Percentiles rank a stretch among this genome's conserved stretches.
phyloP scores from a whole-genome alignment of 2,329 filamentous ascomycete species.

The Ophiocordyceps sinensis region DNA sequence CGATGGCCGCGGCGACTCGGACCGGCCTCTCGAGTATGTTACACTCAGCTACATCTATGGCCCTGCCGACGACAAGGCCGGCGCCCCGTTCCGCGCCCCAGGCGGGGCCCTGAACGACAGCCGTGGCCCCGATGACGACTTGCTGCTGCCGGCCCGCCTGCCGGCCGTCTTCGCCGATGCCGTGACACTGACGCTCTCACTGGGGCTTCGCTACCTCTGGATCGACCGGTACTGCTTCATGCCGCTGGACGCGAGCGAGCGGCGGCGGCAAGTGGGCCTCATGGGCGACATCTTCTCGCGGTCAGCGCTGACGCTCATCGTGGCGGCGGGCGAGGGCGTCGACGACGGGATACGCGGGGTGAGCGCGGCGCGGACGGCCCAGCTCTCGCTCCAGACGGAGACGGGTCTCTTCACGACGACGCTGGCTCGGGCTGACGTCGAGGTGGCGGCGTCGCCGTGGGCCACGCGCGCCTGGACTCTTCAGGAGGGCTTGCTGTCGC shows the following conservation, averaged over 20 bases:
- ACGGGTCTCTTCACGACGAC: slow-evolving; percentile 20
- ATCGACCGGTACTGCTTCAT: slow-evolving; percentile 21
- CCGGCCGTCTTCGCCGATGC: slow-evolving; percentile 19
- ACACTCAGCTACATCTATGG: slow-evolving; percentile 22
- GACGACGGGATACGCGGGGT: slow-evolving; percentile 19
- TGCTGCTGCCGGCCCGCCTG: slow-evolving; percentile 10
- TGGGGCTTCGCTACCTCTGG: slow-evolving; percentile 23
- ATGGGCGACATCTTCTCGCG: slow-evolving; percentile 20
- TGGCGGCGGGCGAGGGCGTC: slow-evolving; percentile 17
- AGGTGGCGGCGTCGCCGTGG: slow-evolving; percentile 20
- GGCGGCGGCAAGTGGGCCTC: slow-evolving; percentile 13
- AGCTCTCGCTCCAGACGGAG: slow-evolving; percentile 19
- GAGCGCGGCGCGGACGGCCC: slow-evolving; percentile 17
- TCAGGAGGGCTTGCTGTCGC: slow-evolving; percentile 21
- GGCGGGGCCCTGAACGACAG: neutral
- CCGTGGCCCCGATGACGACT: slow-evolving; percentile 1
- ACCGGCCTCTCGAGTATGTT: slow-evolving; percentile 13
- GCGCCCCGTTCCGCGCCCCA: too few relatives aligned
- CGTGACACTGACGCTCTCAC: slow-evolving; percentile 13
- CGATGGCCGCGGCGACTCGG: slow-evolving; percentile 10
- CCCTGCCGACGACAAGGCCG: slow-evolving; percentile 6
- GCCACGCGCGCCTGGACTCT: slow-evolving; percentile 20
- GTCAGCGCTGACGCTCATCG: slow-evolving; percentile 19
- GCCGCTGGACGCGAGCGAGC: slow-evolving; percentile 11
- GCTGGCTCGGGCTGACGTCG: slow-evolving; percentile 18